These are phyloP conservation scores for Cryptococcus sp. DNA, from an alignment of 1,284 basidiomycete species.

Conservation along the genomic window DNA sequence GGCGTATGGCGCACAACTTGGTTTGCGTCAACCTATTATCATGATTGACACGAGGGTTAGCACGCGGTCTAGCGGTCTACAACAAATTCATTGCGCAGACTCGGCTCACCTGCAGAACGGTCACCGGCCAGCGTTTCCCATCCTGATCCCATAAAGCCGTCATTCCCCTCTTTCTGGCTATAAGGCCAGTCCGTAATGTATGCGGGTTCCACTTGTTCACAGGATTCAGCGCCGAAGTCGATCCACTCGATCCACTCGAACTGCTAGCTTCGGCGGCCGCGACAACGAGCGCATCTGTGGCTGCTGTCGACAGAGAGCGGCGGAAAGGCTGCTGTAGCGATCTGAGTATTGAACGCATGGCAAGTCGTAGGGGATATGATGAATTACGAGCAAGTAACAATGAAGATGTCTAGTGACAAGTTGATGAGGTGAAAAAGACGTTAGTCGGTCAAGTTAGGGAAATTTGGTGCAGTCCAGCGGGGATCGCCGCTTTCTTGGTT, in stretches of 20 bases:
- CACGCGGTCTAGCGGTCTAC: neutral
- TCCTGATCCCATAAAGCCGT: constrained; percentile 88
- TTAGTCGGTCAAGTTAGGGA: too few relatives aligned
- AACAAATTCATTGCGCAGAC: too few relatives aligned
- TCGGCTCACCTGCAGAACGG: constrained; percentile 80
- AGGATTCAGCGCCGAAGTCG: constrained; percentile 12
- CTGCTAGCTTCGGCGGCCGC: too few relatives aligned
- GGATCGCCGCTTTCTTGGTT: too few relatives aligned
- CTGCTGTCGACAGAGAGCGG: constrained; percentile 17
- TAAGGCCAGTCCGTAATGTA: constrained; percentile 87
- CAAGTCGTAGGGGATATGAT: constrained; percentile 2
- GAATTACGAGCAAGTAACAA: neutral
- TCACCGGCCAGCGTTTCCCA: constrained; percentile 84
- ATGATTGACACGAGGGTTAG: constrained; percentile 2
- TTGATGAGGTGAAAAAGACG: neutral
- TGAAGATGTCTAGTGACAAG: constrained; percentile 1
- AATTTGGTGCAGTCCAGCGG: too few relatives aligned
- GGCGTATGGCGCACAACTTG: constrained; percentile 52
- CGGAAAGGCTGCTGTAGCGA: constrained; percentile 13
- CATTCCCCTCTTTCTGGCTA: constrained; percentile 96
- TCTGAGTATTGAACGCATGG: constrained; percentile 36
- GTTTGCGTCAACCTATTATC: constrained; percentile 56
- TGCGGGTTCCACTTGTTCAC: constrained; percentile 70
- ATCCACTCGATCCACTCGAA: too few relatives aligned
- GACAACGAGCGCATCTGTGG: constrained; percentile 10